Percentiles rank a stretch among this genome's conserved stretches.
phyloP scores from a whole-genome alignment of 2,329 filamentous ascomycete species.

The Colletotrichum eleusines region DNA sequence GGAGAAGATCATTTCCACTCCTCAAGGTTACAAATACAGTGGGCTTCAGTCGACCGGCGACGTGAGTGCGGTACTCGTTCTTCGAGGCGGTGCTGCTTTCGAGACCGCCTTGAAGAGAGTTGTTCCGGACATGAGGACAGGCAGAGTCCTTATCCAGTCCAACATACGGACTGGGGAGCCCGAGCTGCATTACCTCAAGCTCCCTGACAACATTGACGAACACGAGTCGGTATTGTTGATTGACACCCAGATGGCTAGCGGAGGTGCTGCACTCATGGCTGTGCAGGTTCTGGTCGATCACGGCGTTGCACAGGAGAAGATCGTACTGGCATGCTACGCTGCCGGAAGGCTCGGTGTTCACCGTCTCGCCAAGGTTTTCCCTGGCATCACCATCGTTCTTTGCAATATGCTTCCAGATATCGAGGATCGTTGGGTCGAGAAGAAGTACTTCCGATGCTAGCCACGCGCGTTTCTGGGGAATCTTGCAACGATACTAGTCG shows the following conservation, averaged over 20 bases:
- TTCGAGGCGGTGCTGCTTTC: slow-evolving; percentile 89
- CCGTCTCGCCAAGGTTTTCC: slow-evolving; percentile 88
- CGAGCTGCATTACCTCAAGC: slow-evolving; percentile 88
- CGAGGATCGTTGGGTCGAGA: slow-evolving; percentile 91
- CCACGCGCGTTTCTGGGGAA: not conserved
- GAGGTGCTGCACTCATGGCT: slow-evolving; percentile 89
- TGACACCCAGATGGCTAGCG: slow-evolving; percentile 94
- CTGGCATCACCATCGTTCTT: slow-evolving; percentile 87
- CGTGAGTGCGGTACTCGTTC: slow-evolving; percentile 86
- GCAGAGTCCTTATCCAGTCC: slow-evolving; percentile 91
- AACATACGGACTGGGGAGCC: slow-evolving; percentile 88
- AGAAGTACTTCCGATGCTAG: slow-evolving; percentile 88
- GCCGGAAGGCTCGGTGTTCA: slow-evolving; percentile 88
- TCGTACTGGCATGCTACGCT: slow-evolving; percentile 93
- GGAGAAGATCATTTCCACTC: slow-evolving; percentile 74
- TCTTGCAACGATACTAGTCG: not conserved
- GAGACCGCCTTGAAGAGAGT: slow-evolving; percentile 90
- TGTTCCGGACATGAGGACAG: slow-evolving; percentile 91
- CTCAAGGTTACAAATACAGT: slow-evolving; percentile 75
- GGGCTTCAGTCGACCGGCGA: slow-evolving; percentile 79
- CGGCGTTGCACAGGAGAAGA: slow-evolving; percentile 84
- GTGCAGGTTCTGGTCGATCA: slow-evolving; percentile 96
- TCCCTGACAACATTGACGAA: slow-evolving; percentile 78
- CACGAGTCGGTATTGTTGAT: slow-evolving; percentile 88
- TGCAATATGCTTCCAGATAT: slow-evolving; percentile 84